These are phyloP conservation scores for Patellaria atrata DNA, from an alignment of 495 filamentous ascomycete species.

Conservation along the genomic window DNA sequence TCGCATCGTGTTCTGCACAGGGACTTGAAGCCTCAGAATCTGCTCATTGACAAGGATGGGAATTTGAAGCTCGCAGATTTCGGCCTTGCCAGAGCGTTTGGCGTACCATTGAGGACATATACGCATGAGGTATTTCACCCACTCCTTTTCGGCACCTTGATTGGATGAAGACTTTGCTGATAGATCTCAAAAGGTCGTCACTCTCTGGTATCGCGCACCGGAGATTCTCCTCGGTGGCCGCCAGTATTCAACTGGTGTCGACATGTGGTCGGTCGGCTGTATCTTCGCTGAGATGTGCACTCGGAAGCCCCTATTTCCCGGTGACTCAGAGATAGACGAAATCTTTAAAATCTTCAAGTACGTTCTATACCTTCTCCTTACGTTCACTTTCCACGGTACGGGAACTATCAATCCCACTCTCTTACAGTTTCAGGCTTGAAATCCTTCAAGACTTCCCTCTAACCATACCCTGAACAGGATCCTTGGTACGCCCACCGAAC, in stretches of 20 bases:
- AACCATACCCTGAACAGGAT: conserved; percentile 38
- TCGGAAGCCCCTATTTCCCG: conserved; percentile 90
- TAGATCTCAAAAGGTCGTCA: conserved; percentile 60
- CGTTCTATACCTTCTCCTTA: conserved; percentile 18
- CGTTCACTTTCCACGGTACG: background rate
- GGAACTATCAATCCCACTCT: conserved; percentile 6
- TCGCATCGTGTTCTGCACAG: conserved; percentile 88
- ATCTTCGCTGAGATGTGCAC: conserved; percentile 99
- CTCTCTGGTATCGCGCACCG: conserved; percentile 94
- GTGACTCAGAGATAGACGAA: conserved; percentile 97
- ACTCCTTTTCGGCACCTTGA: background rate
- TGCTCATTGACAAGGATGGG: conserved; percentile 86
- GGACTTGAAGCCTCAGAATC: conserved; percentile 95
- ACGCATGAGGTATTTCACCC: conserved; percentile 63
- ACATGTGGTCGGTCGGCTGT: conserved; percentile 98
- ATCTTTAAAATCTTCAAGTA: conserved; percentile 99
- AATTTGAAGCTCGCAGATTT: conserved; percentile 98
- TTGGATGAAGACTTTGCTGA: conserved; percentile 1
- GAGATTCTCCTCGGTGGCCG: conserved; percentile 94
- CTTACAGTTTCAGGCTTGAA: too few species aligned
- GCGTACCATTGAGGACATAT: conserved; percentile 89
- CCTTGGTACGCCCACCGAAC: conserved; percentile 81
- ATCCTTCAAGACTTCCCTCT: too few species aligned
- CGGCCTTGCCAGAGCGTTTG: conserved; percentile 88
- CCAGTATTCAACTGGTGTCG: conserved; percentile 95